These are phyloP conservation scores for Euphorbia pulcherrima DNA, from an alignment of 345 rosid genomes.

Conservation along the genomic window DNA sequence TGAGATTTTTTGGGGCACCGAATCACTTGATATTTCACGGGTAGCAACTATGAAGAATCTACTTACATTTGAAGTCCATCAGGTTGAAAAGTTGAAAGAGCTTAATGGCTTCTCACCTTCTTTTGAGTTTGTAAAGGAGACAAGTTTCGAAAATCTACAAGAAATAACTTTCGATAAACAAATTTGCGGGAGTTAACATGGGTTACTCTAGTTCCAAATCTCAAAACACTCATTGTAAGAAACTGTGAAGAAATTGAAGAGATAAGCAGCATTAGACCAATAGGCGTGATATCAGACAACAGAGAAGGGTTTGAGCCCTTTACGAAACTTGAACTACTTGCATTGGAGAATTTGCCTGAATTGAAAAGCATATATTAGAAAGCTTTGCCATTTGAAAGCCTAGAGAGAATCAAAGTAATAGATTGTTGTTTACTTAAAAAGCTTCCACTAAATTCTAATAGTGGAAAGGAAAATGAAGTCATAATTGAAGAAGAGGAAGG, in stretches of 20 bases:
- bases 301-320: background rate
- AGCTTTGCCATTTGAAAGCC: background rate
- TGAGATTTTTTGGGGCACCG: background rate
- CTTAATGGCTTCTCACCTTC: background rate
- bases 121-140: background rate
- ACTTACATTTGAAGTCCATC: background rate
- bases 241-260: background rate
- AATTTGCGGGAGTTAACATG: background rate
- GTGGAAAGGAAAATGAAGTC: background rate
- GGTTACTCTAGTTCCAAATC: background rate
- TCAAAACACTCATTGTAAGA: no score
- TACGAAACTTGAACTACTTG: conserved; percentile 4
- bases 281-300: no score
- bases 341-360: background rate
- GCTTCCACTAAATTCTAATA: background rate
- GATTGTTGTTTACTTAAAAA: background rate
- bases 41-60: background rate
- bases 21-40: background rate
- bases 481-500: background rate
- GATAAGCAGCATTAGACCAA: background rate
- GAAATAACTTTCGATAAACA: background rate
- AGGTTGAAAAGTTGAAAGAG: background rate
- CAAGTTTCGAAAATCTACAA: background rate
- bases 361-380: background rate
- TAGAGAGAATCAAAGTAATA: background rate